Evolutionary conservation across 164 flowering plant species (phyloP).

Genomic region (Macadamia tetraphylla): DNA sequence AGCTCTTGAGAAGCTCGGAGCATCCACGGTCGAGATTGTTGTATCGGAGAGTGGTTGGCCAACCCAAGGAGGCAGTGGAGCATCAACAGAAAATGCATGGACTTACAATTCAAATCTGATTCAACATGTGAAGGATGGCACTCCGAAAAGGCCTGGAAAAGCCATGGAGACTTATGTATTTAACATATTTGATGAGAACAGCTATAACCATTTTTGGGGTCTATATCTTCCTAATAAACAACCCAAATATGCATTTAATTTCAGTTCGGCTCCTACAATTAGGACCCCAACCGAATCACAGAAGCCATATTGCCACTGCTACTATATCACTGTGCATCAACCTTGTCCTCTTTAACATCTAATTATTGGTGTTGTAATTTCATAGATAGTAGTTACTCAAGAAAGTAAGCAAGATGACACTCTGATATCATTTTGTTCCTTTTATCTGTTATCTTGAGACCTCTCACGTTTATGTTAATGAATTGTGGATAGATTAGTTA

Average conservation of each 20-base stretch:
- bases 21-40: neutral
- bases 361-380: too few relatives aligned
- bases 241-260: neutral
- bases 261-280: neutral
- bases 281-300: too few relatives aligned
- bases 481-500: too few relatives aligned
- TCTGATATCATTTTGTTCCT: too few relatives aligned
- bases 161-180: constrained; percentile 3
- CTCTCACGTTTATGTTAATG: too few relatives aligned
- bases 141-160: constrained; percentile 1
- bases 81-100: constrained; percentile 3
- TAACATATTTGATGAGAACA: constrained; percentile 3
- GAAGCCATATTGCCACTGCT: too few relatives aligned
- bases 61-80: neutral
- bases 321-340: too few relatives aligned
- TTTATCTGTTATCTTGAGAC: too few relatives aligned
- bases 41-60: constrained; percentile 15
- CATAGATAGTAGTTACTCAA: too few relatives aligned
- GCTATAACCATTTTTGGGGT: neutral
- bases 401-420: too few relatives aligned
- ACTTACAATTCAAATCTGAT: constrained; percentile 7
- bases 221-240: constrained; percentile 1
- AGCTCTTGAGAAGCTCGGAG: constrained; percentile 4
- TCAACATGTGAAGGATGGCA: constrained; percentile 7
- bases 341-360: too few relatives aligned